Percentiles rank a stretch among this genome's conserved stretches.
These are phyloP conservation scores for Sanguinoderma infundibulare DNA, from an alignment of 1,284 basidiomycete species.

Conservation along the genomic window DNA sequence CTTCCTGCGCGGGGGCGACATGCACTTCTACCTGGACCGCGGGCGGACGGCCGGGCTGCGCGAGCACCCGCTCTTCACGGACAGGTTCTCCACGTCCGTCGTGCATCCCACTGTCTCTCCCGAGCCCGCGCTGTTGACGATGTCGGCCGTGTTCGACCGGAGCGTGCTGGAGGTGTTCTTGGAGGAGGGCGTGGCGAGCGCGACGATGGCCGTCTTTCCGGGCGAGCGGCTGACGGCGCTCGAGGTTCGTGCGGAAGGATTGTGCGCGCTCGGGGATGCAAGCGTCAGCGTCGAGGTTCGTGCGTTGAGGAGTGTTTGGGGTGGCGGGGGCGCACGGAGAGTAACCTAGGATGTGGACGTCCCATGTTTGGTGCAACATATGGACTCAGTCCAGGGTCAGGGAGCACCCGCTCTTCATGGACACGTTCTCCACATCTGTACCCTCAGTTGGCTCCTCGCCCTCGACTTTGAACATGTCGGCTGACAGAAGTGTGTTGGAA, in stretches of 20 bases:
- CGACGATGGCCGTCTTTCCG: slow-evolving; percentile 17
- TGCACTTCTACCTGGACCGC: slow-evolving; percentile 18
- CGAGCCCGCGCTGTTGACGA: slow-evolving; percentile 11
- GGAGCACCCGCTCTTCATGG: too few species aligned
- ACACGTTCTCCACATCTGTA: too few species aligned
- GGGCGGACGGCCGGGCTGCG: slow-evolving; percentile 14
- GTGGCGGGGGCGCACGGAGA: not conserved
- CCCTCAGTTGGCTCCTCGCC: too few species aligned
- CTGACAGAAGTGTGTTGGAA: too few species aligned
- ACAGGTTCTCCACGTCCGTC: slow-evolving; percentile 13
- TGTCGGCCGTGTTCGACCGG: slow-evolving; percentile 17
- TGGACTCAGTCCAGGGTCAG: too few species aligned
- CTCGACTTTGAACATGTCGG: too few species aligned
- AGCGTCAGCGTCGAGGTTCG: not conserved
- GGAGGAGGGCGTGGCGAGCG: slow-evolving; percentile 15
- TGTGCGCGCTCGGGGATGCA: slow-evolving; percentile 3
- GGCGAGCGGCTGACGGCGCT: slow-evolving; percentile 15
- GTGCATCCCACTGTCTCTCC: slow-evolving; percentile 13
- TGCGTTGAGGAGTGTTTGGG: slow-evolving; percentile 3
- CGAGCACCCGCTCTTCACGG: slow-evolving; percentile 18
- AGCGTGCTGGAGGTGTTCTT: slow-evolving; percentile 22
- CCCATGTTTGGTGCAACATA: too few species aligned
- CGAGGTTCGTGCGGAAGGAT: not conserved
- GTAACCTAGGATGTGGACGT: too few species aligned
- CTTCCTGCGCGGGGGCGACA: slow-evolving; percentile 13